Evolutionary conservation across 2,329 filamentous ascomycete genomes (phyloP).

Genomic region (Basipetospora chlamydospora): DNA sequence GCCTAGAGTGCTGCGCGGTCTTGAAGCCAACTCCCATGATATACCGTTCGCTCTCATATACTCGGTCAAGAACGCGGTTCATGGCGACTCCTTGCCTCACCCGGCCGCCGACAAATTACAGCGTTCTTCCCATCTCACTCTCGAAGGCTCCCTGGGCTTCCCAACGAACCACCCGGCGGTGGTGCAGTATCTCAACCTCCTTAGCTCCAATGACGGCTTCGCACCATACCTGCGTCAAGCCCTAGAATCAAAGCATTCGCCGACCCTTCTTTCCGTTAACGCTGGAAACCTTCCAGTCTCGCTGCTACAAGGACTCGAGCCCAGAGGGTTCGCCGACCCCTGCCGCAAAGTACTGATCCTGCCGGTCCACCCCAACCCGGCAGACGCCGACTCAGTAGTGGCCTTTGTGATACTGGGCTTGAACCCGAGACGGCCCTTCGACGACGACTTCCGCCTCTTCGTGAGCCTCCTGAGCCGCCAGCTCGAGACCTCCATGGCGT

Average conservation of each 20-base stretch:
- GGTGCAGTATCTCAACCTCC: conserved; percentile 50
- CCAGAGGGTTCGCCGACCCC: conserved; percentile 46
- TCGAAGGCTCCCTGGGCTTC: conserved; percentile 61
- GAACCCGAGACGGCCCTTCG: conserved; percentile 61
- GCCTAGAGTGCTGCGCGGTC: conserved; percentile 51
- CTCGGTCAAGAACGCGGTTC: conserved; percentile 36
- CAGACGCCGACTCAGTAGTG: conserved; percentile 49
- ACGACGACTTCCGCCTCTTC: conserved; percentile 44
- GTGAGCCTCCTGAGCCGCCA: conserved; percentile 3
- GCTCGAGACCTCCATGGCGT: conserved; percentile 53
- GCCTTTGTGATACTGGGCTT: conserved; percentile 70
- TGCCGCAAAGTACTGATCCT: conserved; percentile 52
- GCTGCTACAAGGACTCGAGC: conserved; percentile 52
- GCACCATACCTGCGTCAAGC: conserved; percentile 62
- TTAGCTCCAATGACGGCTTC: conserved; percentile 56
- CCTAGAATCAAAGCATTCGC: conserved; percentile 44
- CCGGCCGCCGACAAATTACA: no score
- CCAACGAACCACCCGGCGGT: conserved; percentile 48
- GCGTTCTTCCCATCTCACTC: conserved; percentile 45
- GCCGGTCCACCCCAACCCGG: conserved; percentile 61
- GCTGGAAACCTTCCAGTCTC: conserved; percentile 48
- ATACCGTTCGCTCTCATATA: conserved; percentile 67
- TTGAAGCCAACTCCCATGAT: conserved; percentile 62
- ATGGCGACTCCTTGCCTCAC: no score
- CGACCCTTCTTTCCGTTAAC: conserved; percentile 53